These are phyloP conservation scores for Kalaharituber pfeilii DNA, from an alignment of 2,329 filamentous ascomycete genomes.

Conservation along the genomic window DNA sequence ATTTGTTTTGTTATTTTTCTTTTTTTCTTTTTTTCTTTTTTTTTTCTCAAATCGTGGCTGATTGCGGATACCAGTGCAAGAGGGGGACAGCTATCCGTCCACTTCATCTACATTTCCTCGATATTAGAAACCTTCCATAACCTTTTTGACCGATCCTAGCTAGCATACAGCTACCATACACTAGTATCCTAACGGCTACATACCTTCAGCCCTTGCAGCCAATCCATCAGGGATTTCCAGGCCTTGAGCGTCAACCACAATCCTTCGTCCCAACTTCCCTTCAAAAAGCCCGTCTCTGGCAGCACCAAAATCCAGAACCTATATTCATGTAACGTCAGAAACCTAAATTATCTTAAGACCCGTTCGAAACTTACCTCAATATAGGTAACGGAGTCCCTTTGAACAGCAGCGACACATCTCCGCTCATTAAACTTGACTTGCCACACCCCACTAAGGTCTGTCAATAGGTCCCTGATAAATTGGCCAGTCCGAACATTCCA, in stretches of 20 bases:
- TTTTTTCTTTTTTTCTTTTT: no score
- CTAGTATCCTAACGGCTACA: no score
- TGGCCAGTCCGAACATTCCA: slow-evolving; percentile 91
- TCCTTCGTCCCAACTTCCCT: slow-evolving; percentile 61
- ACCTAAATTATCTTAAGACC: slow-evolving; percentile 28
- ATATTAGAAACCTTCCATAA: no score
- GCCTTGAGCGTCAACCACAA: slow-evolving; percentile 38
- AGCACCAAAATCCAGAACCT: slow-evolving; percentile 97
- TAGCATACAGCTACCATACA: no score
- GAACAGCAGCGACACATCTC: slow-evolving; percentile 87
- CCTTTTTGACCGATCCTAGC: no score
- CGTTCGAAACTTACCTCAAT: slow-evolving; percentile 92
- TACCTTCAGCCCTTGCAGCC: not conserved
- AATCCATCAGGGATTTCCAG: slow-evolving; percentile 12
- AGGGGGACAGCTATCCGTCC: no score
- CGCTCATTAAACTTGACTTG: slow-evolving; percentile 96
- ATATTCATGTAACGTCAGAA: slow-evolving; percentile 8
- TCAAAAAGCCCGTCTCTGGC: slow-evolving; percentile 68
- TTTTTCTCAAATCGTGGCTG: no score
- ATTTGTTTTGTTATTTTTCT: no score
- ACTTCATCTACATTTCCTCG: no score
- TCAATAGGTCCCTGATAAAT: slow-evolving; percentile 80
- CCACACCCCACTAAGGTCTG: slow-evolving; percentile 92
- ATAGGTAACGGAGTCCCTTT: slow-evolving; percentile 80
- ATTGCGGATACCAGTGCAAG: no score